Evolutionary conservation across 371 early-diverging fungal species (phyloP).

Genomic region (Mortierella sp.): DNA sequence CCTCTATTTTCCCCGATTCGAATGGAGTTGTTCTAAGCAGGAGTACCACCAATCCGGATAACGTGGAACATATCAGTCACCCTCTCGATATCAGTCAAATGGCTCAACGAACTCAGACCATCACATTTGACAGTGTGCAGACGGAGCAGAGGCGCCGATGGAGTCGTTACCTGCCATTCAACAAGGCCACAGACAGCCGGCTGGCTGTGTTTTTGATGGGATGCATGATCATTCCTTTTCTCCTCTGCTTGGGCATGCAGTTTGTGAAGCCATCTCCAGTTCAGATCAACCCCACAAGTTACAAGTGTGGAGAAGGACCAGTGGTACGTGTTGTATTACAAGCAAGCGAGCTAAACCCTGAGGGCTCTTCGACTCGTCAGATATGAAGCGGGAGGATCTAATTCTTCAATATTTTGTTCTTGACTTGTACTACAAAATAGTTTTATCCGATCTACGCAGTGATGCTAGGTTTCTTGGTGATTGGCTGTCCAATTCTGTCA

Average conservation of each 20-base stretch:
- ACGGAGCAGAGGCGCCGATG: conserved; percentile 19
- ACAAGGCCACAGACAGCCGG: conserved; percentile 42
- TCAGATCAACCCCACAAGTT: conserved; percentile 38
- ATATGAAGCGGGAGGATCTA: no score
- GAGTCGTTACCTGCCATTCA: conserved; percentile 46
- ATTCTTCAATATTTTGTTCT: no score
- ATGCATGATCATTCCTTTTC: conserved; percentile 25
- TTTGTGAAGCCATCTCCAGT: conserved; percentile 51
- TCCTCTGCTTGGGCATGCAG: conserved; percentile 44
- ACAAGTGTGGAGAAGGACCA: conserved; percentile 41
- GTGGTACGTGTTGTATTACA: conserved; percentile 27
- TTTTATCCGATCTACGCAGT: conserved; percentile 44
- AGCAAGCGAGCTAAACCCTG: not conserved
- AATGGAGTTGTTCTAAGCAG: conserved; percentile 14
- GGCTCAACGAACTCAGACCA: not conserved
- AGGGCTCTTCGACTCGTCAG: no score
- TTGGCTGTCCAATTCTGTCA: conserved; percentile 38
- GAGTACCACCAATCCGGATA: not conserved
- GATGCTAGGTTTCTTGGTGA: conserved; percentile 34
- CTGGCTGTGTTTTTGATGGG: conserved; percentile 32
- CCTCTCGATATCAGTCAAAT: not conserved
- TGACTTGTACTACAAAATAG: conserved; percentile 15
- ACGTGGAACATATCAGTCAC: not conserved
- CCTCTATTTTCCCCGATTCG: conserved; percentile 11
- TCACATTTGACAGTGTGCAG: conserved; percentile 1